Evolutionary conservation across 2,329 filamentous ascomycete genomes (phyloP).

Genomic region (Bipolaris gigantea): DNA sequence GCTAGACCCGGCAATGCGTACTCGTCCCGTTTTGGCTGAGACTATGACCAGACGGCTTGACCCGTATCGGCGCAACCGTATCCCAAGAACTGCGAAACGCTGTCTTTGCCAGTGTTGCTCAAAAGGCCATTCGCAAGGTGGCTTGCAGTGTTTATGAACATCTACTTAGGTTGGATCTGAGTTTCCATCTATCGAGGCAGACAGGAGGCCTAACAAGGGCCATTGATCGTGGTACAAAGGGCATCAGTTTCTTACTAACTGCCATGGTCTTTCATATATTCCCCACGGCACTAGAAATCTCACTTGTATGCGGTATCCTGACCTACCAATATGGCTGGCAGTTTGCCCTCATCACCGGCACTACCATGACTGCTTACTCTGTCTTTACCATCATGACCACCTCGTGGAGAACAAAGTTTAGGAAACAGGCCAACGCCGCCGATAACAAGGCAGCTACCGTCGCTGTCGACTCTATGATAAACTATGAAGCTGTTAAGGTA

Average conservation of each 20-base stretch:
- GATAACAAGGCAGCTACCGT: slow-evolving; percentile 96
- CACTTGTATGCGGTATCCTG: slow-evolving; percentile 92
- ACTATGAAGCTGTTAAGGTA: slow-evolving; percentile 94
- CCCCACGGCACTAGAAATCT: slow-evolving; percentile 90
- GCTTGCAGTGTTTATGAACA: slow-evolving; percentile 93
- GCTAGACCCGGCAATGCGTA: slow-evolving; percentile 30
- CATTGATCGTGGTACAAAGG: slow-evolving; percentile 95
- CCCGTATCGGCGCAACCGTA: slow-evolving; percentile 82
- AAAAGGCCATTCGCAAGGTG: slow-evolving; percentile 91
- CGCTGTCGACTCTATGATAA: slow-evolving; percentile 94
- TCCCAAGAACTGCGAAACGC: slow-evolving; percentile 96
- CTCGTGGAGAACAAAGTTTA: slow-evolving; percentile 94
- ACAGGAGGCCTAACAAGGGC: slow-evolving; percentile 92
- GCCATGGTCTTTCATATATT: slow-evolving; percentile 99
- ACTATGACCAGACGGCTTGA: slow-evolving; percentile 67
- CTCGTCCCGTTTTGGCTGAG: slow-evolving; percentile 10
- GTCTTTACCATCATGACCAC: slow-evolving; percentile 98
- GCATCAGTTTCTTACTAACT: slow-evolving; percentile 93
- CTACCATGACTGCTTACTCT: slow-evolving; percentile 91
- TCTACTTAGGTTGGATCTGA: slow-evolving; percentile 81
- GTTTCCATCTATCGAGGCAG: slow-evolving; percentile 91
- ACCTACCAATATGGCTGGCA: slow-evolving; percentile 93
- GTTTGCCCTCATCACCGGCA: slow-evolving; percentile 86
- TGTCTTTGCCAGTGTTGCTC: slow-evolving; percentile 93
- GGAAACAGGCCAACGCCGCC: slow-evolving; percentile 90